These are phyloP conservation scores for Inga laurina DNA, from an alignment of 306 rosid species.

Conservation along the genomic window DNA sequence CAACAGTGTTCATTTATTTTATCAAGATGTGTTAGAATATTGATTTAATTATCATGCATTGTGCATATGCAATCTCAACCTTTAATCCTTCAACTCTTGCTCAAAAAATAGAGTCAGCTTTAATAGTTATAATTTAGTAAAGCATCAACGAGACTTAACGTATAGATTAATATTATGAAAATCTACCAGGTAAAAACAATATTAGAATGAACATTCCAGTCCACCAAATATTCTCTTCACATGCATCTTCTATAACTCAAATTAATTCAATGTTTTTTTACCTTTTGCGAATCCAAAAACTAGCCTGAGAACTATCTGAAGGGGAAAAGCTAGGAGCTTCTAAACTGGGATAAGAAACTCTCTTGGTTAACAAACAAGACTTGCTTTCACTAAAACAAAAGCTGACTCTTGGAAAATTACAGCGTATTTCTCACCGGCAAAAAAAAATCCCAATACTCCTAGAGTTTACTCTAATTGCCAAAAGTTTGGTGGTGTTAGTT, in stretches of 20 bases:
- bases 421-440: conserved; percentile 13
- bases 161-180: not conserved
- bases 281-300: not conserved
- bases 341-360: conserved; percentile 15
- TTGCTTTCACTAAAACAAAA: conserved; percentile 29
- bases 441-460: conserved; percentile 20
- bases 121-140: not conserved
- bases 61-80: not conserved
- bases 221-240: not conserved
- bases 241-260: not conserved
- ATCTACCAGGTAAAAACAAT: not conserved
- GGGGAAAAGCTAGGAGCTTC: conserved; percentile 14
- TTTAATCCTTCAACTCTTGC: not conserved
- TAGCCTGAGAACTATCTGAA: not conserved
- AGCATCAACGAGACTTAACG: no score
- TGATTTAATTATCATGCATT: not conserved
- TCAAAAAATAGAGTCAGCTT: not conserved
- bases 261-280: not conserved
- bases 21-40: not conserved
- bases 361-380: conserved; percentile 13
- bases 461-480: conserved; percentile 37
- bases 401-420: conserved; percentile 13
- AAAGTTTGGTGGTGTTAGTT: no score
- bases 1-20: not conserved
- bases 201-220: not conserved